Evolutionary conservation across 2,329 filamentous ascomycete species (phyloP).

Genomic region (Hypoxylon sp.): DNA sequence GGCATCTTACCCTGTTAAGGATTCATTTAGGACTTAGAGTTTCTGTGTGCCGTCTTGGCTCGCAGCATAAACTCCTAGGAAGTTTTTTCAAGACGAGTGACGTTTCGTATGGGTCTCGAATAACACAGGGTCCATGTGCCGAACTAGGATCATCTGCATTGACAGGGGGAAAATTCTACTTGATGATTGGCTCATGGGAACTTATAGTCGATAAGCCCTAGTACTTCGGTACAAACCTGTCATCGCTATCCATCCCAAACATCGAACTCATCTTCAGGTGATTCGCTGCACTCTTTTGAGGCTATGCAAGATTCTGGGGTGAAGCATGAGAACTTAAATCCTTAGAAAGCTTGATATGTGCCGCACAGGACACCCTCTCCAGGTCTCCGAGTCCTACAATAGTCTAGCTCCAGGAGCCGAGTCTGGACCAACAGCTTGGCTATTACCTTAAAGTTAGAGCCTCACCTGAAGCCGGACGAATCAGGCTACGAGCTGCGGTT

Average conservation of each 20-base stretch:
- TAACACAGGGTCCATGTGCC: conserved; percentile 30
- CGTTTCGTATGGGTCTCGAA: conserved; percentile 45
- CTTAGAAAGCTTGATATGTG: conserved; percentile 7
- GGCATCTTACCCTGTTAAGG: conserved; percentile 17
- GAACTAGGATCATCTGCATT: conserved; percentile 21
- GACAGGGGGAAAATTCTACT: conserved; percentile 14
- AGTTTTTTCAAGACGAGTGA: conserved; percentile 36
- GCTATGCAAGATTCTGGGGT: conserved; percentile 28
- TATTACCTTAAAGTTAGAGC: conserved; percentile 31
- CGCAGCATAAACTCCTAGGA: conserved; percentile 32
- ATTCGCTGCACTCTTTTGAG: conserved; percentile 23
- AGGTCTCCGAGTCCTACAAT: conserved; percentile 21
- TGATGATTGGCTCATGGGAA: conserved; percentile 33
- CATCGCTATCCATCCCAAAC: conserved; percentile 26
- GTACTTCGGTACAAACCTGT: conserved; percentile 32
- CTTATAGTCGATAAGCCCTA: not conserved
- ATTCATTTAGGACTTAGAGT: not conserved
- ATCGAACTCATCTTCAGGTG: conserved; percentile 29
- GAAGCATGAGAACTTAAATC: conserved; percentile 12
- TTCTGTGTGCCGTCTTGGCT: conserved; percentile 29
- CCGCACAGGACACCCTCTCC: conserved; percentile 13
- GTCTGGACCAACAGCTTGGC: conserved; percentile 18
- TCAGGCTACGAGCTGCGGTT: conserved; percentile 16
- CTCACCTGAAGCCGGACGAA: conserved; percentile 34
- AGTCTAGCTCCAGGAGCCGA: conserved; percentile 32